A percentile compares a stretch with the other conserved stretches of the same genome.
These are phyloP conservation scores for Cystofilobasidium bisporidii DNA, from an alignment of 768 basidiomycete genomes.

Conservation along the genomic window DNA sequence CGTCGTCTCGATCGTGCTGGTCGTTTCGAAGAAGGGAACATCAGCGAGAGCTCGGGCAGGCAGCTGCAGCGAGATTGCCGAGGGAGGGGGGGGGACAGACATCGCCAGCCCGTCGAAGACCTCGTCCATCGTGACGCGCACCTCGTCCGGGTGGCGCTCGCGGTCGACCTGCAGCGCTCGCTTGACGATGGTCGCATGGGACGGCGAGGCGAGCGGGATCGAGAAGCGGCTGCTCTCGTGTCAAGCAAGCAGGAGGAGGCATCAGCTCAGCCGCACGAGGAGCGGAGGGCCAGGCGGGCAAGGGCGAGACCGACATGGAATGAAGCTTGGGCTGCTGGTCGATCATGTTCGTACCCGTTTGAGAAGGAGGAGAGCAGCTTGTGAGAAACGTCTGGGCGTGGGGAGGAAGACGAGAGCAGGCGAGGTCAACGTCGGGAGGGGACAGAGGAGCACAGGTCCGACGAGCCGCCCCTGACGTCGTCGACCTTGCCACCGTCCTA, in stretches of 20 bases:
- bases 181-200: constrained; percentile 18
- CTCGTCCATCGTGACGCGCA: constrained; percentile 3
- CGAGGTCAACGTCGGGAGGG: too few species aligned
- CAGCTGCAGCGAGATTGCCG: background rate
- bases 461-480: too few species aligned
- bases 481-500: too few species aligned
- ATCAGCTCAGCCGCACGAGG: background rate
- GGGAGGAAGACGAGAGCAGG: too few species aligned
- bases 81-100: constrained; percentile 1
- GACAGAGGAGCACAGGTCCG: too few species aligned
- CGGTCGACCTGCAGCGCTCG: constrained; percentile 23
- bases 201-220: constrained; percentile 14
- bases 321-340: constrained; percentile 3
- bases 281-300: too few species aligned
- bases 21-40: background rate
- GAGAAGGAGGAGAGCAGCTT: too few species aligned
- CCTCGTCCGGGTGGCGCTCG: constrained; percentile 15
- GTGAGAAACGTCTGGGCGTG: too few species aligned
- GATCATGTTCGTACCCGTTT: background rate
- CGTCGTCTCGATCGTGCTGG: constrained; percentile 17
- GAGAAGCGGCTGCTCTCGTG: constrained; percentile 2
- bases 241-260: background rate
- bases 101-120: background rate
- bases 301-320: background rate
- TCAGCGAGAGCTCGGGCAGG: background rate